Evolutionary conservation across 805 yeast genomes (phyloP).

Genomic region (Candida germanica): DNA sequence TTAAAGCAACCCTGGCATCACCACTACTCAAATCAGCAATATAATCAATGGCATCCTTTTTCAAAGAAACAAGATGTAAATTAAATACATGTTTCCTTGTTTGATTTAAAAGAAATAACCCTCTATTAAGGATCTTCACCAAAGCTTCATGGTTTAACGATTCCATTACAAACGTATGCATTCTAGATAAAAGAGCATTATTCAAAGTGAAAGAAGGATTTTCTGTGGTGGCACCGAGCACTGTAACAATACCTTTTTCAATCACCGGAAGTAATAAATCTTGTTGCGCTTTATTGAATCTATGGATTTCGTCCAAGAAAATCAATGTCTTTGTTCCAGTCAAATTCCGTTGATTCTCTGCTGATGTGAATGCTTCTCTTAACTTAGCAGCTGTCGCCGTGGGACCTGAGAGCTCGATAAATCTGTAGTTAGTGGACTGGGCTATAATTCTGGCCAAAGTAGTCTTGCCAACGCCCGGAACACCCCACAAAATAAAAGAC

Average conservation of each 20-base stretch:
- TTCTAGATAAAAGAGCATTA: slow-evolving; percentile 41
- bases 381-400: slow-evolving; percentile 35
- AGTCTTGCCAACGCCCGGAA: slow-evolving; percentile 45
- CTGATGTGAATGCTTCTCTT: slow-evolving; percentile 32
- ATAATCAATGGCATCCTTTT: slow-evolving; percentile 58
- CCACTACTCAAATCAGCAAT: slow-evolving; percentile 78
- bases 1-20: slow-evolving; percentile 82
- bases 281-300: slow-evolving; percentile 43
- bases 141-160: slow-evolving; percentile 30
- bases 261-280: slow-evolving; percentile 41
- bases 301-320: slow-evolving; percentile 43
- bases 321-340: slow-evolving; percentile 41
- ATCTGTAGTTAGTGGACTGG: slow-evolving; percentile 25
- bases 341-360: slow-evolving; percentile 33
- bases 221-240: slow-evolving; percentile 55
- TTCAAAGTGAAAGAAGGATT: slow-evolving; percentile 52
- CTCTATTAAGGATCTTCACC: slow-evolving; percentile 33
- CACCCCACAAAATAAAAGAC: slow-evolving; percentile 43
- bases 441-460: slow-evolving; percentile 41
- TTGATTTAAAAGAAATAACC: slow-evolving; percentile 49
- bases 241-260: slow-evolving; percentile 37
- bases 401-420: slow-evolving; percentile 40
- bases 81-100: slow-evolving; percentile 52
- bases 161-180: slow-evolving; percentile 45
- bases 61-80: slow-evolving; percentile 49